phyloP scores from a whole-genome alignment of 2,329 filamentous ascomycete species.

The Mycosphaerelloides madeirae region DNA sequence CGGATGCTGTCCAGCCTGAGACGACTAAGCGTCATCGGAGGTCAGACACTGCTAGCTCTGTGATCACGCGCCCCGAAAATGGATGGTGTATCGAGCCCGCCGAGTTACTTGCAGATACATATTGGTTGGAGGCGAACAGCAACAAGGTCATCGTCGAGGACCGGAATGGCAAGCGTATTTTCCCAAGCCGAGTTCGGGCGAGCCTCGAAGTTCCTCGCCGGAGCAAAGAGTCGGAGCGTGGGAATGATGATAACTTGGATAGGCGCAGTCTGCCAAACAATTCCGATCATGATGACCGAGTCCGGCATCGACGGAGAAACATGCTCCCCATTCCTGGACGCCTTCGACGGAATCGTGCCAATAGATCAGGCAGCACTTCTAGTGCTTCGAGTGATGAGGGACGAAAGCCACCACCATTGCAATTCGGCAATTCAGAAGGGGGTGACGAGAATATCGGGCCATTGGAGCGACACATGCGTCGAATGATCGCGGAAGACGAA shows the following conservation, averaged over 20 bases:
- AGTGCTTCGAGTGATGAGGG: slow-evolving; percentile 29
- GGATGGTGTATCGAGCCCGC: slow-evolving; percentile 82
- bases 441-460: slow-evolving; percentile 44
- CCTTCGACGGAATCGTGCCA: slow-evolving; percentile 20
- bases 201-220: slow-evolving; percentile 22
- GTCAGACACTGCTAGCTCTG: slow-evolving; percentile 46
- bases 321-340: slow-evolving; percentile 20
- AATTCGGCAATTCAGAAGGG: slow-evolving; percentile 40
- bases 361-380: slow-evolving; percentile 23
- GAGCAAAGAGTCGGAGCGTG: slow-evolving; percentile 19
- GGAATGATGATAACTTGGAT: slow-evolving; percentile 8
- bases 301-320: slow-evolving; percentile 7
- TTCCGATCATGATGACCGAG: slow-evolving; percentile 14
- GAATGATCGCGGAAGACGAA: slow-evolving; percentile 42
- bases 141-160: slow-evolving; percentile 82
- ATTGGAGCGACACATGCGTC: slow-evolving; percentile 42
- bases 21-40: slow-evolving; percentile 25
- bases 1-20: slow-evolving; percentile 9
- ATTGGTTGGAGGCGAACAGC: slow-evolving; percentile 79
- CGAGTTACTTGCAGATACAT: slow-evolving; percentile 82
- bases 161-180: slow-evolving; percentile 69
- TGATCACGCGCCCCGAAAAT: slow-evolving; percentile 66
- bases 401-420: slow-evolving; percentile 40
- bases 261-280: slow-evolving; percentile 10
- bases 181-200: slow-evolving; percentile 38